A percentile compares a stretch with the other conserved stretches of the same genome.
These are phyloP conservation scores for Diutina neorugosa DNA, from an alignment of 1,139 yeast genomes.

Conservation along the genomic window DNA sequence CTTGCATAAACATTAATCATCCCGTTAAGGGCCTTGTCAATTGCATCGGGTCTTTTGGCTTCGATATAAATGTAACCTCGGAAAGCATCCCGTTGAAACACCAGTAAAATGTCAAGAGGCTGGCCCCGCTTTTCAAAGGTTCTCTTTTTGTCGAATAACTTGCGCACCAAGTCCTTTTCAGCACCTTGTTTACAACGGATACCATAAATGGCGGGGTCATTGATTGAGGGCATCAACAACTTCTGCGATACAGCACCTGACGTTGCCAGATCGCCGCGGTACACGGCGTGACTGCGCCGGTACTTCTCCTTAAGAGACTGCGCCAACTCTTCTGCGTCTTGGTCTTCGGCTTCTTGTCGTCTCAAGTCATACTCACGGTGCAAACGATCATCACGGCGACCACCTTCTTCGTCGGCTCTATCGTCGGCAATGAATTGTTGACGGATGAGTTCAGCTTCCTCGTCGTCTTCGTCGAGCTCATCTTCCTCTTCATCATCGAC, in stretches of 20 bases:
- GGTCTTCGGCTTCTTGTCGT: slow-evolving; percentile 82
- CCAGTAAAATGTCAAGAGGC: slow-evolving; percentile 72
- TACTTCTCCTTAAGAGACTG: slow-evolving; percentile 87
- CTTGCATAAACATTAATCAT: slow-evolving; percentile 72
- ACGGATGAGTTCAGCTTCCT: slow-evolving; percentile 76
- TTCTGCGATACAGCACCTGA: slow-evolving; percentile 82
- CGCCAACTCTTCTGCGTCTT: slow-evolving; percentile 91
- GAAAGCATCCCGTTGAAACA: slow-evolving; percentile 89
- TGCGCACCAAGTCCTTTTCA: slow-evolving; percentile 84
- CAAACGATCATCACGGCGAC: slow-evolving; percentile 48
- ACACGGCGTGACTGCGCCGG: slow-evolving; percentile 76
- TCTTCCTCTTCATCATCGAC: slow-evolving; percentile 98
- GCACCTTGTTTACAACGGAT: slow-evolving; percentile 87
- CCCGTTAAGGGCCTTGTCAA: slow-evolving; percentile 78
- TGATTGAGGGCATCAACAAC: slow-evolving; percentile 84
- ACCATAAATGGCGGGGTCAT: slow-evolving; percentile 95
- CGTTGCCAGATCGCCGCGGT: slow-evolving; percentile 73
- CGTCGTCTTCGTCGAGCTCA: slow-evolving; percentile 69
- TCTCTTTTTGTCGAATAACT: slow-evolving; percentile 67
- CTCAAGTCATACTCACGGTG: slow-evolving; percentile 90
- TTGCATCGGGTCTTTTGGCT: slow-evolving; percentile 89
- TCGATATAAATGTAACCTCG: slow-evolving; percentile 87
- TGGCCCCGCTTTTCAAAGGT: slow-evolving; percentile 50
- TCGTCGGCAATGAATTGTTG: slow-evolving; percentile 79
- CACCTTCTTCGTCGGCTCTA: slow-evolving; percentile 36